phyloP scores from a whole-genome alignment of 2,329 filamentous ascomycete genomes.

The Zalaria obscura region DNA sequence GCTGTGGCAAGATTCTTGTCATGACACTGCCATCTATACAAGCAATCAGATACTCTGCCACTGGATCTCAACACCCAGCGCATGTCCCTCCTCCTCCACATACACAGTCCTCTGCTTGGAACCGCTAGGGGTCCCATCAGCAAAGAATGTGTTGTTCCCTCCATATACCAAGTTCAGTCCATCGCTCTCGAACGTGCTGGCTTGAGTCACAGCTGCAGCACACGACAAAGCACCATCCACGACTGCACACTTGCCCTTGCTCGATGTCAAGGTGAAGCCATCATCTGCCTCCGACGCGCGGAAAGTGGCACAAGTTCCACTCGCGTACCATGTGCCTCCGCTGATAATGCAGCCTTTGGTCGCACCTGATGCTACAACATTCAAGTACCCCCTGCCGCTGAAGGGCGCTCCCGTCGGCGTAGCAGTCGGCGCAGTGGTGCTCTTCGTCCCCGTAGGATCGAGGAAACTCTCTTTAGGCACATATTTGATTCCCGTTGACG shows the following conservation, averaged over 20 bases:
- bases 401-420: constrained; percentile 28
- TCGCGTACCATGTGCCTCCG: constrained; percentile 51
- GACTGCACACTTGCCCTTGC: constrained; percentile 46
- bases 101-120: constrained; percentile 31
- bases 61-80: constrained; percentile 18
- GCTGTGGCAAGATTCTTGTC: too few species aligned
- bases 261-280: constrained; percentile 43
- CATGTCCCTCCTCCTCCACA: constrained; percentile 15
- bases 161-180: constrained; percentile 22
- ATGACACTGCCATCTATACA: too few species aligned
- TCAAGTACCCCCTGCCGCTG: constrained; percentile 45
- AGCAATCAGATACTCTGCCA: constrained; percentile 18
- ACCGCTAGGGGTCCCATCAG: constrained; percentile 27
- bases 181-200: constrained; percentile 26
- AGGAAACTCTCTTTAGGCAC: constrained; percentile 36
- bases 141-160: constrained; percentile 27
- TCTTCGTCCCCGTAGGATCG: constrained; percentile 13
- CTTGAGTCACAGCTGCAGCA: constrained; percentile 29
- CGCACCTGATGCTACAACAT: constrained; percentile 36
- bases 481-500: constrained; percentile 48
- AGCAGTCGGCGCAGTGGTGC: constrained; percentile 14
- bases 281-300: constrained; percentile 28
- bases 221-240: constrained; percentile 41
- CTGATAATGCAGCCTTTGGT: constrained; percentile 53
- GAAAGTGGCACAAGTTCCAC: constrained; percentile 54